Conservation (phyloP, 108 stramenopile genomes). For the Skeletonema menzelii region DNA sequence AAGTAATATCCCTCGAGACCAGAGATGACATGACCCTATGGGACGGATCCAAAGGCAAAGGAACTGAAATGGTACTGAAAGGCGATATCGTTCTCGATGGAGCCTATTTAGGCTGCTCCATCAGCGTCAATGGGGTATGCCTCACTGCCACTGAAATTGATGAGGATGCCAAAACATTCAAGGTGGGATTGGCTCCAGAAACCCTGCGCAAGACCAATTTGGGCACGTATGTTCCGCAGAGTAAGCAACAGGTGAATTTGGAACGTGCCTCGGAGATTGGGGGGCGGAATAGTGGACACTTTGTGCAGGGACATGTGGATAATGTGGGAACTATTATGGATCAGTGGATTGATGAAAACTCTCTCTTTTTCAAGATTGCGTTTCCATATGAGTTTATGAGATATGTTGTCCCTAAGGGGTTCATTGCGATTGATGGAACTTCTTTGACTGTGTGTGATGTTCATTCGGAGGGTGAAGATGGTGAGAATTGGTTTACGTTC, state of each 20-base stretch:
- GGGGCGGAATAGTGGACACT: conserved; percentile 95
- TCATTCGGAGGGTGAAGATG: conserved; percentile 45
- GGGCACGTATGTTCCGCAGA: conserved; percentile 11
- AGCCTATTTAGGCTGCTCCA: conserved; percentile 93
- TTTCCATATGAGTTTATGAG: conserved; percentile 66
- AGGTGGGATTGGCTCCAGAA: conserved; percentile 93
- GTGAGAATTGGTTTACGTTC: conserved; percentile 90
- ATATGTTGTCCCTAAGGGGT: conserved; percentile 98
- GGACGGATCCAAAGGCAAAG: conserved; percentile 86
- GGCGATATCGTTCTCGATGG: conserved; percentile 86
- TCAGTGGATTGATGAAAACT: conserved; percentile 85
- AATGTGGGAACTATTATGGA: conserved; percentile 82
- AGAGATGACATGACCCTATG: conserved; percentile 89
- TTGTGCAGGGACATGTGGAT: conserved; percentile 99
- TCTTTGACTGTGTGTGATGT: conserved; percentile 94
- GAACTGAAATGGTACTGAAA: conserved; percentile 80
- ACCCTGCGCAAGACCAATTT: conserved; percentile 90
- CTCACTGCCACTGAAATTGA: conserved; percentile 91
- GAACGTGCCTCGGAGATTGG: conserved; percentile 92
- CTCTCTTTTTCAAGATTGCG: conserved; percentile 84
- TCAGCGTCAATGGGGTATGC: conserved; percentile 98
- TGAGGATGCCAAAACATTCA: conserved; percentile 61
- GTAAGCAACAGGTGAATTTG: conserved; percentile 72
- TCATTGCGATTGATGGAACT: conserved; percentile 97
- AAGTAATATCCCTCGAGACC: conserved; percentile 73